Conservation (phyloP, 345 rosid species). For the Carallia pectinifolia region DNA sequence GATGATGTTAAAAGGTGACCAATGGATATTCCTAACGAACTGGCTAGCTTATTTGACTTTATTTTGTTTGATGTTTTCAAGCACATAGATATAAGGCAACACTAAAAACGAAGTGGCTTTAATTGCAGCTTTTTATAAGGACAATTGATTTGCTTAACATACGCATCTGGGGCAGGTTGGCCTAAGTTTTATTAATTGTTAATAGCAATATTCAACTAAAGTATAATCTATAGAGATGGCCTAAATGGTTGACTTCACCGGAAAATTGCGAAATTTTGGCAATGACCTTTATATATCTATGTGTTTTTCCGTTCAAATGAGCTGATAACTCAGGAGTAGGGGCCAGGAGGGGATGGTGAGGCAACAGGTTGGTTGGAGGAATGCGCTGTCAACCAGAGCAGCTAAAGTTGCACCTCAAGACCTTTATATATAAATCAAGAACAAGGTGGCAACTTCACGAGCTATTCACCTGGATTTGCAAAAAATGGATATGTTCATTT, state of each 20-base stretch:
- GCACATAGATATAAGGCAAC: background rate
- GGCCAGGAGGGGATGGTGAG: no score
- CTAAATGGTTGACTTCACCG: slow-evolving; percentile 8
- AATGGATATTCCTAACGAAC: background rate
- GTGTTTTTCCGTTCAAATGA: no score
- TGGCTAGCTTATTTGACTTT: background rate
- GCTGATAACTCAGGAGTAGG: no score
- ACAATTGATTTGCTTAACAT: background rate
- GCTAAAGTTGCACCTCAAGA: no score
- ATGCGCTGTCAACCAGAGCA: no score
- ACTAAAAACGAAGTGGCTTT: background rate
- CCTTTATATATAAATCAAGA: no score
- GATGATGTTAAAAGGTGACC: background rate
- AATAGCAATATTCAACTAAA: background rate
- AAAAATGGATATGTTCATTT: slow-evolving; percentile 12
- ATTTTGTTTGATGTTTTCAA: background rate
- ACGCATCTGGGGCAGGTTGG: background rate
- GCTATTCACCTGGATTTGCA: background rate
- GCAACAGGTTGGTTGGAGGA: no score
- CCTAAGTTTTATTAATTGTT: slow-evolving; percentile 6
- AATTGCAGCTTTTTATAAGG: background rate
- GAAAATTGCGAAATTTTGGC: background rate
- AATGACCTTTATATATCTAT: no score
- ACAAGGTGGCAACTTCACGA: background rate
- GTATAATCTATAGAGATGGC: background rate